Percentiles rank a stretch among this genome's conserved stretches.
Evolutionary conservation across 495 filamentous ascomycete species (phyloP).

Genomic region (Penicillium robsamsonii): DNA sequence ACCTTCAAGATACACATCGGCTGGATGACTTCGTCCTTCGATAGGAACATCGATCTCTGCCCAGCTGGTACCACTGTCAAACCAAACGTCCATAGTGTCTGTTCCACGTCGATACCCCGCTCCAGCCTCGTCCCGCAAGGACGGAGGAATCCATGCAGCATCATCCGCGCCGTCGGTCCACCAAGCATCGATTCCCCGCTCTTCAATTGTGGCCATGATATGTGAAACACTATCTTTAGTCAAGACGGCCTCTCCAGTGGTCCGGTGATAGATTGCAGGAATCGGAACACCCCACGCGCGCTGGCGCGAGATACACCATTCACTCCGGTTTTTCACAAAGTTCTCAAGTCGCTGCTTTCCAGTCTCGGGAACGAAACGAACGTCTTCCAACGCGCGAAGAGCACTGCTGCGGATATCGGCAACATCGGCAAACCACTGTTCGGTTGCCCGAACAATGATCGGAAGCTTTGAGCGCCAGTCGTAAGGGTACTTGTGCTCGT

Average conservation of each 20-base stretch:
- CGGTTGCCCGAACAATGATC: slow-evolving; percentile 85
- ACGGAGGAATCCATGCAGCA: slow-evolving; percentile 65
- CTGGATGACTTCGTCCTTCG: slow-evolving; percentile 50
- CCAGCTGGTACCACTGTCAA: slow-evolving; percentile 97
- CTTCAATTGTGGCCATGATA: slow-evolving; percentile 74
- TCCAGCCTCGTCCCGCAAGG: slow-evolving; percentile 42
- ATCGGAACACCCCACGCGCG: slow-evolving; percentile 96
- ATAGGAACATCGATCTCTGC: slow-evolving; percentile 49
- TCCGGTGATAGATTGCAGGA: slow-evolving; percentile 75
- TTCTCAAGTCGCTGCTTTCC: slow-evolving; percentile 72
- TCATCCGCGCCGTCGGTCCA: slow-evolving; percentile 80
- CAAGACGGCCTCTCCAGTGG: slow-evolving; percentile 66
- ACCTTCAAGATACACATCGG: slow-evolving; percentile 91
- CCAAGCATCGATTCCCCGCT: slow-evolving; percentile 85
- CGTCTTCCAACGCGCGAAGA: slow-evolving; percentile 62
- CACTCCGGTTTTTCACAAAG: slow-evolving; percentile 81
- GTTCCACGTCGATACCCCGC: slow-evolving; percentile 65
- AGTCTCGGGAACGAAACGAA: slow-evolving; percentile 73
- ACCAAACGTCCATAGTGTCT: slow-evolving; percentile 99
- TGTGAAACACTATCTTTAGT: slow-evolving; percentile 77
- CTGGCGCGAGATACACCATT: slow-evolving; percentile 99
- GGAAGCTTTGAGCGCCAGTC: slow-evolving; percentile 96
- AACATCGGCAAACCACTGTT: slow-evolving; percentile 97
- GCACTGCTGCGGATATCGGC: slow-evolving; percentile 72
- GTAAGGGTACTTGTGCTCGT: slow-evolving; percentile 91